phyloP scores from a whole-genome alignment of 192 early-diverging fungal genomes.

The Phlyctochytrium arcticum region DNA sequence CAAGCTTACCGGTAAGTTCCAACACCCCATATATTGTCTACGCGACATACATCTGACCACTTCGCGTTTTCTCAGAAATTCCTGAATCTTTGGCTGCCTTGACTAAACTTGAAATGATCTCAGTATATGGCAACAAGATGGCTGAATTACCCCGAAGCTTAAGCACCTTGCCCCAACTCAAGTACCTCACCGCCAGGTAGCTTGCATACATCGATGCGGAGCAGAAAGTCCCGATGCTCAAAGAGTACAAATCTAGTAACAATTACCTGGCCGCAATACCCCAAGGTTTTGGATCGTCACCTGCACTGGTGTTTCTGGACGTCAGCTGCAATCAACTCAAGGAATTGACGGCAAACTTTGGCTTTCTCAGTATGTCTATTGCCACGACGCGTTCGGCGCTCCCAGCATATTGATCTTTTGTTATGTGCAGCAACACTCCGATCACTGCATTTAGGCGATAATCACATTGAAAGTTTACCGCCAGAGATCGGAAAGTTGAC shows the following conservation, averaged over 20 bases:
- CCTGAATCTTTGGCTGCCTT: conserved; percentile 22
- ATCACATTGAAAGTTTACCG: conserved; percentile 32
- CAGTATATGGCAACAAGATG: conserved; percentile 38
- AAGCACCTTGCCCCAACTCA: conserved; percentile 10
- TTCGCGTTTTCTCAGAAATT: conserved; percentile 2
- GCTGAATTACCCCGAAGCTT: conserved; percentile 28
- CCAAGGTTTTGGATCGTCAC: conserved; percentile 35
- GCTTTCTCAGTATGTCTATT: conserved; percentile 27
- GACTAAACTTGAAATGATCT: conserved; percentile 29
- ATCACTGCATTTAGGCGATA: conserved; percentile 36
- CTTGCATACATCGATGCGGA: too few relatives aligned
- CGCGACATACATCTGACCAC: too few relatives aligned
- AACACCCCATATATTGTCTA: too few relatives aligned
- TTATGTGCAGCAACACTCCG: conserved; percentile 24
- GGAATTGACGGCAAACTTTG: conserved; percentile 37
- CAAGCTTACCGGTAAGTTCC: conserved; percentile 2
- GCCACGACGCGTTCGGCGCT: neutral
- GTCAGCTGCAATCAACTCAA: conserved; percentile 34
- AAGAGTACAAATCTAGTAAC: too few relatives aligned
- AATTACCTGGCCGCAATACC: conserved; percentile 37
- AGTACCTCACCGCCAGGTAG: conserved; percentile 22
- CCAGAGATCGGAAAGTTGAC: conserved; percentile 38
- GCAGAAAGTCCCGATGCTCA: too few relatives aligned
- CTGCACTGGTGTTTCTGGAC: conserved; percentile 35
- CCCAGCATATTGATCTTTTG: neutral